Evolutionary conservation across 2,329 filamentous ascomycete genomes (phyloP), one percentile per base, ranked within the genome.

Genomic region (Microsporum ferrugineum): DNA sequence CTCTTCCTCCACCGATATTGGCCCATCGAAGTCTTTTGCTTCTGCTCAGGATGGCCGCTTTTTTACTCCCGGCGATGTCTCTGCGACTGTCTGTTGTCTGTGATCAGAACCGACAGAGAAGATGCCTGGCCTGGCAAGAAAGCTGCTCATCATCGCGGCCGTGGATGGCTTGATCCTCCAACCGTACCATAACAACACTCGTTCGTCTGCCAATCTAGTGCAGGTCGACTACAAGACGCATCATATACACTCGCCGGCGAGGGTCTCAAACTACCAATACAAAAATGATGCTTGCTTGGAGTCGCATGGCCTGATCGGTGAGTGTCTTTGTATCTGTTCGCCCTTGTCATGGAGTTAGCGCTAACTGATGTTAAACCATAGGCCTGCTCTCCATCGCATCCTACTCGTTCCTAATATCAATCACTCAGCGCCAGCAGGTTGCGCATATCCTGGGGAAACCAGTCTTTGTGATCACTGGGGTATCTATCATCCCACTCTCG

Each of bases 401-500:
- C 41, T 82, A 86, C 33, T 88, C 85, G 65, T 97, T 92, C 73
- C 82, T 99, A 5, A 83, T 99, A 62, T 87, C 89, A 8, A 95
- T 99, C 68, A 91, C 87, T 27, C 84, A 85, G 62, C 88, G 92
- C 55, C 84, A 95, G 69, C 89, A 95, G 72, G 91, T 97, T 57
- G 94, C 94, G 2, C 87, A 91, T 65, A 85, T 97, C 57, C 85
- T 86, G 65, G 90, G 89, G 4, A 86, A 83, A 60, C 87, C 91
- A 0, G 79, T 97, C 60, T 99, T 95, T 73, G 86, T 90, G 43
- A 84, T 96, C 63, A 94, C 88, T 49, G 89, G 95, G 67, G 88
- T 97, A 36, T 87, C 90, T 5, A 78, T 97, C n/a, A 95, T 95
- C 4, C 94, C 94, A 0, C 85, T 94, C 59, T 83, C 86, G 1